Evolutionary conservation across 2,329 filamentous ascomycete genomes (phyloP).

Genomic region (Thielaviopsis euricoi): DNA sequence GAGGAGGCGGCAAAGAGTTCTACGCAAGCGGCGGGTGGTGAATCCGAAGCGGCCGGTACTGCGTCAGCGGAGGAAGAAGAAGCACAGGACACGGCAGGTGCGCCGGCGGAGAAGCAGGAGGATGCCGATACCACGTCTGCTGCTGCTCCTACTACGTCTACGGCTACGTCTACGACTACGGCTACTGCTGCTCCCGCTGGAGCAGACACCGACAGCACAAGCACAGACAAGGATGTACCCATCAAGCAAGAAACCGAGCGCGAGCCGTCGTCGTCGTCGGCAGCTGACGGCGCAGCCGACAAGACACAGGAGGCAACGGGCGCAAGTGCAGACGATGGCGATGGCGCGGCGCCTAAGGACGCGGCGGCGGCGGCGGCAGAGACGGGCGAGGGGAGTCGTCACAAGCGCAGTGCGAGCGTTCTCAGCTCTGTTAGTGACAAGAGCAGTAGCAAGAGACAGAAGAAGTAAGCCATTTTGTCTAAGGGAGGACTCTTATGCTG

Average conservation of each 20-base stretch:
- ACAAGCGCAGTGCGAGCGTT: slow-evolving; percentile 74
- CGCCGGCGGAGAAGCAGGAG: too few relatives aligned
- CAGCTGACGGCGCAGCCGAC: background rate
- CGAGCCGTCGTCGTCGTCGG: slow-evolving; percentile 1
- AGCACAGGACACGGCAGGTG: too few relatives aligned
- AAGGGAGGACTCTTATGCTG: background rate
- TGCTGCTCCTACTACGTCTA: too few relatives aligned
- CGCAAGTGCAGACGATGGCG: slow-evolving; percentile 18
- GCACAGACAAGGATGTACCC: background rate
- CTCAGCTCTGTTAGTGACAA: slow-evolving; percentile 54
- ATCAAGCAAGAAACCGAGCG: slow-evolving; percentile 1
- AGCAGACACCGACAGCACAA: slow-evolving; percentile 10
- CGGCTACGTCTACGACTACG: background rate
- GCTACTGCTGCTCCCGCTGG: slow-evolving; percentile 9
- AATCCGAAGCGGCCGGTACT: too few relatives aligned
- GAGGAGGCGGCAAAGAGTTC: too few relatives aligned
- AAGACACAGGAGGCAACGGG: slow-evolving; percentile 14
- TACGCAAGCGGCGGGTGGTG: too few relatives aligned
- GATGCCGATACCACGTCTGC: too few relatives aligned
- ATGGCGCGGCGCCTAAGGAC: slow-evolving; percentile 20
- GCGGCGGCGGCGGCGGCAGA: slow-evolving; percentile 18
- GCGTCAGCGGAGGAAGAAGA: too few relatives aligned
- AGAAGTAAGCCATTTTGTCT: slow-evolving; percentile 25
- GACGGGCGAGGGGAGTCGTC: slow-evolving; percentile 22
- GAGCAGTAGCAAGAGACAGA: slow-evolving; percentile 35